These are phyloP conservation scores for Fusarium chuoi DNA, from an alignment of 2,329 filamentous ascomycete species.

Conservation along the genomic window DNA sequence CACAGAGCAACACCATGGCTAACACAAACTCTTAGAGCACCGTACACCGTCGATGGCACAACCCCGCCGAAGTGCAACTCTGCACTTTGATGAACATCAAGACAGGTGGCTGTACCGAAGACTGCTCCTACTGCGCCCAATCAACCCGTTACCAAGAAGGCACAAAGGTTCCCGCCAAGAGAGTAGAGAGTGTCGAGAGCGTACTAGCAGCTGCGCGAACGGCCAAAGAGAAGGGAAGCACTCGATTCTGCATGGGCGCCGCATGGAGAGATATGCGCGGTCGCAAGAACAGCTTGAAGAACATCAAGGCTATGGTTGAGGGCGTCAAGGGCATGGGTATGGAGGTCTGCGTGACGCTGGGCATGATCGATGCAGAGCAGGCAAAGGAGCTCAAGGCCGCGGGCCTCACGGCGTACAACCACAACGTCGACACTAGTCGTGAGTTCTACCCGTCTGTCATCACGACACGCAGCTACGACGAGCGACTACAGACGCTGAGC, in stretches of 20 bases:
- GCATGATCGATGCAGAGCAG: constrained; percentile 87
- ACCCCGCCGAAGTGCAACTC: constrained; percentile 85
- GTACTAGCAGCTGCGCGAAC: constrained; percentile 81
- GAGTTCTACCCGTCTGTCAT: constrained; percentile 91
- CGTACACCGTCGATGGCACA: constrained; percentile 86
- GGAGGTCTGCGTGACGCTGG: constrained; percentile 93
- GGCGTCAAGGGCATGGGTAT: constrained; percentile 85
- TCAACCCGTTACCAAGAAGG: constrained; percentile 82
- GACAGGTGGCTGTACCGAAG: constrained; percentile 89
- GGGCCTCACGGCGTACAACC: constrained; percentile 91
- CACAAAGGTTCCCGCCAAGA: constrained; percentile 81
- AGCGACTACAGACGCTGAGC: constrained; percentile 80
- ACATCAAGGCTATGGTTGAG: constrained; percentile 86
- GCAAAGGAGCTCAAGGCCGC: constrained; percentile 85
- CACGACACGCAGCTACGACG: constrained; percentile 86
- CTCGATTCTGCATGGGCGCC: constrained; percentile 94
- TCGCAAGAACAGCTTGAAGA: constrained; percentile 82
- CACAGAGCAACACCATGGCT: constrained; percentile 16
- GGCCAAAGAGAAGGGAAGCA: constrained; percentile 86
- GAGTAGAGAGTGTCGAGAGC: constrained; percentile 81
- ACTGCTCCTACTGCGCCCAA: constrained; percentile 93
- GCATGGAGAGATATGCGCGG: constrained; percentile 96
- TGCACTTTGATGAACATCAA: constrained; percentile 98
- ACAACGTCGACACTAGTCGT: constrained; percentile 90
- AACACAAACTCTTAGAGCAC: constrained; percentile 63